Evolutionary conservation across 106 monocot genomes (phyloP), one percentile per base, ranked within the genome.

Genomic region (Phalaenopsis equestris): DNA sequence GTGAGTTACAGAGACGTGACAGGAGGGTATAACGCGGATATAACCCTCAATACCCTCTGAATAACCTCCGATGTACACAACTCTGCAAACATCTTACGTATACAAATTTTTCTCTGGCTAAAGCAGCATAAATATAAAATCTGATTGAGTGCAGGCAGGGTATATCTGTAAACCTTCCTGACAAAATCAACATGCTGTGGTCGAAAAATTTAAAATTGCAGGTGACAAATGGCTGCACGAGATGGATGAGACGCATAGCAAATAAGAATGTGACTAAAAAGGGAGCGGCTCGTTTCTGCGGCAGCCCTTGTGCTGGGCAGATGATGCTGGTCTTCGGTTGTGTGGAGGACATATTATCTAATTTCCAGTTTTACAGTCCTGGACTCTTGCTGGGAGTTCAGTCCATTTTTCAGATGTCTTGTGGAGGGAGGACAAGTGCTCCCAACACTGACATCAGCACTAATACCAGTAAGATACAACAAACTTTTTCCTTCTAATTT

Each of bases 281-380:
- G 10, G 6, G 77, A 18, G 78, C 52, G 0, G 49, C 4, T 19
- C 17, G 48, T 1, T 83, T 83, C 65, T 83, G 82, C 41, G 23
- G 67, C 16, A 72, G 78, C 18, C 78, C 82, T 56, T 83, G 82
- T n/a, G 78, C 5, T n/a, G 82, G 82, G 15, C 82, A 83, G 2
- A 78, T 72, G 55, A 77, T 83, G 77, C 55, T 83, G 49, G 55
- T 78, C 46, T 70, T 83, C 17, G 72, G 11, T 23, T 83, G 82
- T 77, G 37, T 78, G 68, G 78, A 83, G 21, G 82, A 72, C 1
- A 78, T 83, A 8, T 78, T 83, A 19, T 55, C 82, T 5, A 83
- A 83, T 37, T 83, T 83, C 58, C 38, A 65, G 36, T 83, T 78
- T 46, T 83, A 83, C n/a, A 72, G 42, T 48, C 70, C 82, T 3